A percentile compares a stretch with the other conserved stretches of the same genome.
These are phyloP conservation scores for Emericellopsis terricola DNA, from an alignment of 495 filamentous ascomycete species.

Conservation along the genomic window DNA sequence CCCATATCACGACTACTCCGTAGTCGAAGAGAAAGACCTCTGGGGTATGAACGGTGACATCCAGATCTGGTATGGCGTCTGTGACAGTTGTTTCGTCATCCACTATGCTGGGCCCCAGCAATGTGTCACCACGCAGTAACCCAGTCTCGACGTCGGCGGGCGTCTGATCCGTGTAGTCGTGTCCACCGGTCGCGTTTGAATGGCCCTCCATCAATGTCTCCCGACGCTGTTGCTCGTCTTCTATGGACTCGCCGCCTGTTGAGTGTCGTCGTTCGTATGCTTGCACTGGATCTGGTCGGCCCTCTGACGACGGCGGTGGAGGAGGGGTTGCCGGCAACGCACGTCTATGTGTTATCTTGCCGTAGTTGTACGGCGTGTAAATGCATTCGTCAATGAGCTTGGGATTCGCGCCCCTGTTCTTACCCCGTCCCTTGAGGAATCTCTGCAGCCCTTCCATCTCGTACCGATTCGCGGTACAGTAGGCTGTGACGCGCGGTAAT, in stretches of 20 bases:
- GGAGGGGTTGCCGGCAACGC: slow-evolving; percentile 28
- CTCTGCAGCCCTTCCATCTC: slow-evolving; percentile 72
- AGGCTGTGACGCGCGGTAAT: slow-evolving; percentile 83
- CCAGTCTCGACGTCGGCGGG: neutral
- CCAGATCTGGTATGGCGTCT: slow-evolving; percentile 34
- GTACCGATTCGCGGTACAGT: slow-evolving; percentile 85
- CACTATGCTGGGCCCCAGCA: slow-evolving; percentile 8
- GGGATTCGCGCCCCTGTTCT: slow-evolving; percentile 57
- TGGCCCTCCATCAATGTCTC: slow-evolving; percentile 1
- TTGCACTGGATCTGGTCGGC: slow-evolving; percentile 10
- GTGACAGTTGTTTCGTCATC: slow-evolving; percentile 11
- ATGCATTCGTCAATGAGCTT: slow-evolving; percentile 95
- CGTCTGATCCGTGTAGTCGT: neutral
- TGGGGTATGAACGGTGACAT: slow-evolving; percentile 67
- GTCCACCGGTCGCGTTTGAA: neutral
- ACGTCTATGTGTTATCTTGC: slow-evolving; percentile 13
- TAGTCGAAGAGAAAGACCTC: slow-evolving; percentile 96
- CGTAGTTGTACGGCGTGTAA: slow-evolving; percentile 80
- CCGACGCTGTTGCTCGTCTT: slow-evolving; percentile 4
- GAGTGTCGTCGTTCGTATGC: slow-evolving; percentile 37
- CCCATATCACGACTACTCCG: slow-evolving; percentile 99
- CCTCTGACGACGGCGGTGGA: neutral
- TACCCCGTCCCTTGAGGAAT: slow-evolving; percentile 68
- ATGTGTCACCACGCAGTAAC: slow-evolving; percentile 5
- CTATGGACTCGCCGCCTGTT: slow-evolving; percentile 13